Conservation (phyloP, 176 grass and related monocot genomes). For the Musa beccarii region DNA sequence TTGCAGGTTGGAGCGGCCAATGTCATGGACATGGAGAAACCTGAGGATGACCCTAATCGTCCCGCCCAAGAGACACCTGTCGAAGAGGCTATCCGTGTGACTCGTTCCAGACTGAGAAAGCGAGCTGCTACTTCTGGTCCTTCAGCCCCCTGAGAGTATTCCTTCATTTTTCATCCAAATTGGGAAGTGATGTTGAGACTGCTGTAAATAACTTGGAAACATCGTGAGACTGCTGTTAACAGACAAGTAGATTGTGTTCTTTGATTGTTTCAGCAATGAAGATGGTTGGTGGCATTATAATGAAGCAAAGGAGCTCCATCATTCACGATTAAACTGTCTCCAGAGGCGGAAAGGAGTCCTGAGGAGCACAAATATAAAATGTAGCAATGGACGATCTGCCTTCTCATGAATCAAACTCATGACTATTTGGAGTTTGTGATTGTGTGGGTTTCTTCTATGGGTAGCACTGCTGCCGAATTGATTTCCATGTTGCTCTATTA, state of each 20-base stretch:
- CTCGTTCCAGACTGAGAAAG: slow-evolving; percentile 63
- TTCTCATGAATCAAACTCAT: neutral
- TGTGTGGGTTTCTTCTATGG: neutral
- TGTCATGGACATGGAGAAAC: slow-evolving; percentile 27
- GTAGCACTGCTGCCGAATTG: neutral
- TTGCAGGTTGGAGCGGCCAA: slow-evolving; percentile 19
- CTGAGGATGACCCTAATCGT: slow-evolving; percentile 32
- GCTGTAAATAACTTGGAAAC: neutral
- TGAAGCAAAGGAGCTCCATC: neutral
- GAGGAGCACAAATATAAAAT: neutral
- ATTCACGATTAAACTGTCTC: neutral
- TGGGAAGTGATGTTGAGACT: neutral
- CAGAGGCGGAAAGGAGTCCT: neutral
- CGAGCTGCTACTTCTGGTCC: slow-evolving; percentile 27
- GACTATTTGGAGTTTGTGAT: neutral
- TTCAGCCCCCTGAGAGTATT: neutral
- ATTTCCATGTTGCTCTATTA: no score
- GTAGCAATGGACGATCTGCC: neutral
- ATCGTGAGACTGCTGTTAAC: neutral
- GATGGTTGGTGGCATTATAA: neutral
- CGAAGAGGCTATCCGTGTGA: slow-evolving; percentile 77
- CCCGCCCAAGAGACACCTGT: slow-evolving; percentile 46
- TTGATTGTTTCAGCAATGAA: neutral
- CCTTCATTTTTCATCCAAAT: neutral
- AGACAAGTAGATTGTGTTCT: neutral